Evolutionary conservation across 2,329 filamentous ascomycete genomes (phyloP).

Genomic region (Nemania abortiva): DNA sequence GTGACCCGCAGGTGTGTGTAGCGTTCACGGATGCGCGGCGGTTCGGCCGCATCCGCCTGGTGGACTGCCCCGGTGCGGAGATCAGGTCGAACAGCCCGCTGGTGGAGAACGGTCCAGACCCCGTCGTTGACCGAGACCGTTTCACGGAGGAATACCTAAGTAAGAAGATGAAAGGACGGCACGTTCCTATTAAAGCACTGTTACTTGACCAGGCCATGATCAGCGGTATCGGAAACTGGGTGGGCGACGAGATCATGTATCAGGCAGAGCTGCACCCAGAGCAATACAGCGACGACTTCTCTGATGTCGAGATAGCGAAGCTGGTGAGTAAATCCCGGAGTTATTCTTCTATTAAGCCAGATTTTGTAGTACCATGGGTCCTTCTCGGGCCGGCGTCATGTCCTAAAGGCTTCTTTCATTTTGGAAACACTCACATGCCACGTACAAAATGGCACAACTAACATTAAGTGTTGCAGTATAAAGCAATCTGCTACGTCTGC

Average conservation of each 20-base stretch:
- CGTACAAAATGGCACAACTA: background rate
- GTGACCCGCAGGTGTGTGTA: constrained; percentile 55
- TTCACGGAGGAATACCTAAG: constrained; percentile 82
- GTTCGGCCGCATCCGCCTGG: constrained; percentile 81
- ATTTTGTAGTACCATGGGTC: too few relatives aligned
- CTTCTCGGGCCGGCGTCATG: background rate
- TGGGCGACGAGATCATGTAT: constrained; percentile 93
- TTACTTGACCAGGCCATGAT: constrained; percentile 89
- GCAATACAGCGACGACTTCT: constrained; percentile 88
- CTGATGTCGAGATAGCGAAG: constrained; percentile 74
- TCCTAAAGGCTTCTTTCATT: background rate
- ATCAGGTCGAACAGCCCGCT: constrained; percentile 84
- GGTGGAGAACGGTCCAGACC: constrained; percentile 93
- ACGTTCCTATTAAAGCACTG: constrained; percentile 88
- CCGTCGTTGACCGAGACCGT: constrained; percentile 81
- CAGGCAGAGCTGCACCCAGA: constrained; percentile 91
- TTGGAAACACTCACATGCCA: background rate
- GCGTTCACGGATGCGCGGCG: constrained; percentile 89
- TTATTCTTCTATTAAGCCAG: background rate
- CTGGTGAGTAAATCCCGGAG: constrained; percentile 55
- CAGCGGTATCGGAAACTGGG: constrained; percentile 97
- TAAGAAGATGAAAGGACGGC: constrained; percentile 78
- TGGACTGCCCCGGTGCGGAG: constrained; percentile 81
- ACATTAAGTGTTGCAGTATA: constrained; percentile 57
- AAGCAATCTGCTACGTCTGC: constrained; percentile 82